Evolutionary conservation across 495 filamentous ascomycete genomes (phyloP).

Genomic region (Neurospora sp.): DNA sequence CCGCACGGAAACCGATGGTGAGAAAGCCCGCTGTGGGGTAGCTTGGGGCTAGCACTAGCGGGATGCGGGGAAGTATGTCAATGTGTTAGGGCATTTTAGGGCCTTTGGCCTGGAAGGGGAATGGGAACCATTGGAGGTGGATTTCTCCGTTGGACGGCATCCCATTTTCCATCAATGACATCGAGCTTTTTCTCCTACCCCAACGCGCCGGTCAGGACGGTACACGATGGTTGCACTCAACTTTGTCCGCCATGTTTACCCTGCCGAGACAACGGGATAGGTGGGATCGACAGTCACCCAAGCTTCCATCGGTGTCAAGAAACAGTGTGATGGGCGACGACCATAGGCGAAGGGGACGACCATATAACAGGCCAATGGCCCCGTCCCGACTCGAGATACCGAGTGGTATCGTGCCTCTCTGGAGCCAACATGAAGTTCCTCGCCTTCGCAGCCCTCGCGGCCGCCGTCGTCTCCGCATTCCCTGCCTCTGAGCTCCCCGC

Average conservation of each 20-base stretch:
- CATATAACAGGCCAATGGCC: background rate
- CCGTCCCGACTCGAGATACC: background rate
- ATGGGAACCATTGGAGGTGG: background rate
- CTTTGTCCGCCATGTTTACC: background rate
- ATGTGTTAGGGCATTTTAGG: background rate
- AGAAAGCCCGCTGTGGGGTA: background rate
- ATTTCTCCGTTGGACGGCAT: constrained; percentile 8
- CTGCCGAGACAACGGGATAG: background rate
- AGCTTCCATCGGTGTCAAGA: background rate
- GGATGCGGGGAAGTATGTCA: background rate
- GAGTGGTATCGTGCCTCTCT: background rate
- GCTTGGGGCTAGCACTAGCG: background rate
- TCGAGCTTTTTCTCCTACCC: background rate
- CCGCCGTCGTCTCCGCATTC: constrained; percentile 3
- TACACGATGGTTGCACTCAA: background rate
- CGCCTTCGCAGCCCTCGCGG: constrained; percentile 10
- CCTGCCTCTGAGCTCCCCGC: constrained; percentile 12
- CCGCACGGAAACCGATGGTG: background rate
- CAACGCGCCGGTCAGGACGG: background rate
- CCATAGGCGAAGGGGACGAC: background rate
- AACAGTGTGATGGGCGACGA: background rate
- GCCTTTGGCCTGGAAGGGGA: background rate
- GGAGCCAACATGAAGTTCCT: constrained; percentile 6
- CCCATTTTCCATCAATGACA: constrained; percentile 10
- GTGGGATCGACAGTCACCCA: background rate